Evolutionary conservation across 495 filamentous ascomycete genomes (phyloP).

Genomic region (Aspergillus bridgeri): DNA sequence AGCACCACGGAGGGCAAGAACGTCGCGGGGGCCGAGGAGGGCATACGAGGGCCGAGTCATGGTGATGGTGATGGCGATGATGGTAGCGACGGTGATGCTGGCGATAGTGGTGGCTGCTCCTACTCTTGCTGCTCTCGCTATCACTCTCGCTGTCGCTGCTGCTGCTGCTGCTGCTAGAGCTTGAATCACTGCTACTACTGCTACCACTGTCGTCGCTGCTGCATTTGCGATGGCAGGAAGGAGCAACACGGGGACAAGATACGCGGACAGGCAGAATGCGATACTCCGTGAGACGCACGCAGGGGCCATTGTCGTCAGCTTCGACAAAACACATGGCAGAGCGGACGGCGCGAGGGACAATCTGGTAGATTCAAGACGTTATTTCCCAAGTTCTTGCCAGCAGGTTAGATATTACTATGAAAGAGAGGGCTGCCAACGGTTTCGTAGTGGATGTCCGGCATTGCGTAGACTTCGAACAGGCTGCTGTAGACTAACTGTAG

Average conservation of each 20-base stretch:
- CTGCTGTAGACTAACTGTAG: background rate
- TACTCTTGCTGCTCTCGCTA: background rate
- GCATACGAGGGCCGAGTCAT: constrained; percentile 3
- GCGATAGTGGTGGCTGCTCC: constrained; percentile 5
- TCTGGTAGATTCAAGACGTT: background rate
- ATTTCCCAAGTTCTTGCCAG: background rate
- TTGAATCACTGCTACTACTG: background rate
- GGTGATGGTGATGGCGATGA: background rate
- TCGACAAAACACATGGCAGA: constrained; percentile 20
- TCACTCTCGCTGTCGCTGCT: background rate
- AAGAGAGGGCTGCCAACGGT: background rate
- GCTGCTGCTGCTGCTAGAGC: constrained; percentile 1
- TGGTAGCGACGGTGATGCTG: background rate
- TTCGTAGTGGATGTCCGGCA: background rate
- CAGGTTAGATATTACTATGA: background rate
- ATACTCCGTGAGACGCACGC: constrained; percentile 16
- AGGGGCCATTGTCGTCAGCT: constrained; percentile 9
- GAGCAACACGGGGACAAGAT: constrained; percentile 8
- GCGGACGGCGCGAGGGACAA: background rate
- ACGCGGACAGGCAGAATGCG: constrained; percentile 8
- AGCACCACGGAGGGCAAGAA: constrained; percentile 9
- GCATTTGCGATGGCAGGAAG: background rate
- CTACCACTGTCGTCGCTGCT: background rate
- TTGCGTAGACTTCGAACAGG: background rate
- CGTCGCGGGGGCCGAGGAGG: constrained; percentile 1